These are phyloP conservation scores for Solanum bukasovii DNA, from an alignment of 257 asterid genomes.

Conservation along the genomic window DNA sequence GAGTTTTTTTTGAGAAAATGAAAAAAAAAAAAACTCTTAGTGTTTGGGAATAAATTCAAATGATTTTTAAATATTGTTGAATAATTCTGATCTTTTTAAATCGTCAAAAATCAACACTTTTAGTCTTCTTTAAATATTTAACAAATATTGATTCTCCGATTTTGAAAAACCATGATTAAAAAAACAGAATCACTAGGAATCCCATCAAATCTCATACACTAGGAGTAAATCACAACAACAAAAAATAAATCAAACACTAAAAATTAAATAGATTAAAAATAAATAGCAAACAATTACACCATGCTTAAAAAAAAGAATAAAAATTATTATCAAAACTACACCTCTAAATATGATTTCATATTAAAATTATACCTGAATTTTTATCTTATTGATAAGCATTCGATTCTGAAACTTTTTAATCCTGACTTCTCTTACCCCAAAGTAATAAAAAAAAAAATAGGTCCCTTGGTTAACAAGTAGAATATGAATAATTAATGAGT, in stretches of 20 bases:
- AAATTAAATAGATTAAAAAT: too few relatives aligned
- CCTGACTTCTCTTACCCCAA: background rate
- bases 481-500: background rate
- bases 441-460: background rate
- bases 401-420: background rate
- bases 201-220: background rate
- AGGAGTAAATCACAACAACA: background rate
- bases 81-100: background rate
- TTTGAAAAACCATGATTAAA: background rate
- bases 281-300: background rate
- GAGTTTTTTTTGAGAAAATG: background rate
- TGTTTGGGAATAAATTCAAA: background rate
- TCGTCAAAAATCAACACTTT: background rate
- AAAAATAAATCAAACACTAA: background rate
- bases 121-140: background rate
- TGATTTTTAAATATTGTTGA: background rate
- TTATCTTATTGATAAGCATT: background rate
- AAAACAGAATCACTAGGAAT: background rate
- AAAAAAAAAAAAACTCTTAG: background rate
- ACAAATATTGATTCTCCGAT: background rate
- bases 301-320: too few relatives aligned
- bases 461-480: background rate
- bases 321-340: background rate
- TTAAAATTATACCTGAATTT: too few relatives aligned
- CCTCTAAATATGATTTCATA: background rate